Evolutionary conservation across 805 yeast species (phyloP).

Genomic region (Vanderwaltozyma yarrowii): DNA sequence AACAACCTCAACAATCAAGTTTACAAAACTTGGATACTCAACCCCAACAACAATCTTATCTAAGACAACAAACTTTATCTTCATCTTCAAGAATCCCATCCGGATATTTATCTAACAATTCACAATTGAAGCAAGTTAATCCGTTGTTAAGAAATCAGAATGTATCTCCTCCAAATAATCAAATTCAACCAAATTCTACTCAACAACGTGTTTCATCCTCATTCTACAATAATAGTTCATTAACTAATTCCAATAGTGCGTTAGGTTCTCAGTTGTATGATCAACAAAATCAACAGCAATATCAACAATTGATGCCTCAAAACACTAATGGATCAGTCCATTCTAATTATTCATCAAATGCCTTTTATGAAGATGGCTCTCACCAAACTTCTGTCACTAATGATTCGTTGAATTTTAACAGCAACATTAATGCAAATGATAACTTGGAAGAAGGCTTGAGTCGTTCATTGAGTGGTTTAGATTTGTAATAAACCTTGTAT

Average conservation of each 20-base stretch:
- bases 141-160: conserved; percentile 26
- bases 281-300: conserved; percentile 6
- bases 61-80: conserved; percentile 24
- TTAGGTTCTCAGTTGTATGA: conserved; percentile 7
- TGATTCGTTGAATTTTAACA: neutral
- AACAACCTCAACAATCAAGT: conserved; percentile 6
- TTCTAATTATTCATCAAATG: conserved; percentile 26
- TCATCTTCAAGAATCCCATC: conserved; percentile 29
- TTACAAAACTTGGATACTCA: conserved; percentile 4
- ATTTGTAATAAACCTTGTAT: too few relatives aligned
- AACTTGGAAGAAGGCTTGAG: conserved; percentile 24
- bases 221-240: conserved; percentile 4
- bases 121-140: conserved; percentile 17
- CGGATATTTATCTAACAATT: conserved; percentile 23
- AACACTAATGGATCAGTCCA: conserved; percentile 28
- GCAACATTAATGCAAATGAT: conserved; percentile 6
- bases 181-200: conserved; percentile 11
- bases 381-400: conserved; percentile 1
- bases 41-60: conserved; percentile 22
- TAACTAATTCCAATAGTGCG: neutral
- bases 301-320: conserved; percentile 18
- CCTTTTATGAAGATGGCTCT: conserved; percentile 18
- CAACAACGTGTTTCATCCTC: conserved; percentile 13
- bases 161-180: conserved; percentile 17
- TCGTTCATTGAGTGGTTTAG: conserved; percentile 27